phyloP scores from a whole-genome alignment of 1,139 yeast species.

The Suhomyces wounanorum region DNA sequence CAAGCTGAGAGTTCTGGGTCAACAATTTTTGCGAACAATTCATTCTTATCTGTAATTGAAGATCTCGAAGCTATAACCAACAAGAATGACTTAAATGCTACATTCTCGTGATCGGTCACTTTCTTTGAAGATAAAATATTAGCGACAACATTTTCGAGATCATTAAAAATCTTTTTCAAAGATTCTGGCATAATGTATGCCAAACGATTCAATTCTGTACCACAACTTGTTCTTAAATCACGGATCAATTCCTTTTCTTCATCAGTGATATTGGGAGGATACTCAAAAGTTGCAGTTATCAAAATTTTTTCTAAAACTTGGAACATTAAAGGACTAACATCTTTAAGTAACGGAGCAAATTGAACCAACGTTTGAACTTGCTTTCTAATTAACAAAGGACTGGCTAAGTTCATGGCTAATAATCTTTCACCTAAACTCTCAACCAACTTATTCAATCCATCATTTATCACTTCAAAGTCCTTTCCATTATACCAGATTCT shows the following conservation, averaged over 20 bases:
- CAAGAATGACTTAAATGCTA: constrained; percentile 88
- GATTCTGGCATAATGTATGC: constrained; percentile 95
- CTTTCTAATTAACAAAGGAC: constrained; percentile 80
- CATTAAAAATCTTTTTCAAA: constrained; percentile 74
- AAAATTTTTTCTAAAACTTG: constrained; percentile 83
- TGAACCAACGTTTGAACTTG: constrained; percentile 94
- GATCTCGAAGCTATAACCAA: constrained; percentile 91
- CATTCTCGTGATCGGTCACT: constrained; percentile 87
- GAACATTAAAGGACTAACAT: constrained; percentile 71
- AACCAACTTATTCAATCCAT: constrained; percentile 60
- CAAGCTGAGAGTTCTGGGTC: constrained; percentile 92
- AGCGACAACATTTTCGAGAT: constrained; percentile 79
- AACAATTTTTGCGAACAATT: constrained; percentile 79
- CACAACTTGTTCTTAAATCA: constrained; percentile 88
- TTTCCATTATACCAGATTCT: constrained; percentile 79
- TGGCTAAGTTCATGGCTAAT: constrained; percentile 71
- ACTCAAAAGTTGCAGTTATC: constrained; percentile 83
- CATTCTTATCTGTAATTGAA: constrained; percentile 65
- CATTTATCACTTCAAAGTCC: constrained; percentile 62
- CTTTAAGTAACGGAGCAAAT: constrained; percentile 88
- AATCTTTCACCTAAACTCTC: constrained; percentile 78
- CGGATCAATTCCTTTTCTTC: constrained; percentile 80
- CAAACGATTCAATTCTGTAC: constrained; percentile 89
- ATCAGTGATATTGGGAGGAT: constrained; percentile 66
- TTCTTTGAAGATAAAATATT: constrained; percentile 68